Base-by-base conservation (phyloP, 768 basidiomycete genomes). In the Mycena metata region DNA sequence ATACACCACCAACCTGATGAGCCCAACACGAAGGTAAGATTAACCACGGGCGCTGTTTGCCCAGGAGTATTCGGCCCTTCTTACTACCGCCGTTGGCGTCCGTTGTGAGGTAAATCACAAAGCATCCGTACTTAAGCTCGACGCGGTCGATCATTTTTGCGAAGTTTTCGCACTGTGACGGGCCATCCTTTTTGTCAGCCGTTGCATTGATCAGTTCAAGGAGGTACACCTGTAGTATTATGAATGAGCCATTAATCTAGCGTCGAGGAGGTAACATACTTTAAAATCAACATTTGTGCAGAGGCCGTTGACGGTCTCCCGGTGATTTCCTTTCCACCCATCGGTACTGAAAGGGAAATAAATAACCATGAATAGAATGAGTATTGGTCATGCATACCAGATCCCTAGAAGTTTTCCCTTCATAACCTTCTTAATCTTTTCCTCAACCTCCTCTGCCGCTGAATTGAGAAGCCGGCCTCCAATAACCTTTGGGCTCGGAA, bases 1-100 rank as follows among this genome's bases (percentile, higher is more conserved):
- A 49, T 0, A 8, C 12, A 42, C 6, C 1, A 26, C 56, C 10
- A 5, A 69, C 69, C 50, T 69, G 69, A 66, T 69, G 64, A 11
- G 57, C 69, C 64, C 64, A 66, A 46, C 69, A 69, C n/a, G 64
- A 65, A 0, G 69, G 69, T 21, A 60, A 3, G 17, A 69, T 42
- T 12, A 69, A 41, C 26, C 43, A 69, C 1, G 64, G 57, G 23
- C 64, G 61, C 30, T 64, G 58, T n/a, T 66, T 54, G 15, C 52
- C 57, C 2, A 66, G 57, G 30, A 60, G 26, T 30, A 26, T 35
- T 0, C 59, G 13, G 0, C 69, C 69, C 35, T 70, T 70, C 11
- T 66, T 65, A n/a, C 64, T 66, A 8, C 57, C 70, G 13, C 66
- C 63, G 50, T 71, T 62, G 0, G 60, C 60, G 33, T 70, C 69